Evolutionary conservation across 495 filamentous ascomycete genomes (phyloP), one percentile per base, ranked within the genome.

Genomic region (Penicillium flavigenum): DNA sequence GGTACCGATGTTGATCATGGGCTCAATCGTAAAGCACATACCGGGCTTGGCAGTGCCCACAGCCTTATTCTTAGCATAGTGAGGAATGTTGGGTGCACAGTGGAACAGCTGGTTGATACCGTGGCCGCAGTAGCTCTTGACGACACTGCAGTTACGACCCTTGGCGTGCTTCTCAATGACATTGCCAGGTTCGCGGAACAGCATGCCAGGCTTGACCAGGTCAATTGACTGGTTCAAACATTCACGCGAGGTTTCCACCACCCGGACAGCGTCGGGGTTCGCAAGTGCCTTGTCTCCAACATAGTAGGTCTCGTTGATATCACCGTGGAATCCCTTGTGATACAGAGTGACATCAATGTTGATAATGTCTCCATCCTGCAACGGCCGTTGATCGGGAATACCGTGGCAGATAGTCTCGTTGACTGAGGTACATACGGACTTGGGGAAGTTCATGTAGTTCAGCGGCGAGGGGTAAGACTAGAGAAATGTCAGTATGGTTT

Each of bases 391-490:
- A 57, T 96, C 91, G 17, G 91, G 91, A 54, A 96, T 95, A 51
- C 91, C 91, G 78, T 96, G 91, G 74, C 91, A 95, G 67, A 99
- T 98, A 55, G 96, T 87, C 74, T 99, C 94, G 77, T 99, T 99
- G 57, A 88, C 68, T 2, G 92, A 96, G 1, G 92, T 98, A 73
- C 94, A 99, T 45, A 97, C 86, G 2, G 94, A 99, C 79, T 99
- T 99, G 54, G 94, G 94, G 78, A 97, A 99, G 70, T 91, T 79
- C 79, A 86, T 85, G 72, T 99, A 99, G 77, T 99, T 99, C 9
- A 99, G 75, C 2, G 93, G 91, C 0, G 94, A 99, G 0, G 94
- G 94, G 65, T 99, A 99, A 12, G 92, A 89, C 94, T 98, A 51
- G n/a, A 31, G 4, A 14, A 4, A 20, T 54, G 48, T 34, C n/a